Percentiles rank a stretch among this genome's conserved stretches.
Evolutionary conservation across 1,284 basidiomycete species (phyloP).

Genomic region (Thecaphora thlaspeos): DNA sequence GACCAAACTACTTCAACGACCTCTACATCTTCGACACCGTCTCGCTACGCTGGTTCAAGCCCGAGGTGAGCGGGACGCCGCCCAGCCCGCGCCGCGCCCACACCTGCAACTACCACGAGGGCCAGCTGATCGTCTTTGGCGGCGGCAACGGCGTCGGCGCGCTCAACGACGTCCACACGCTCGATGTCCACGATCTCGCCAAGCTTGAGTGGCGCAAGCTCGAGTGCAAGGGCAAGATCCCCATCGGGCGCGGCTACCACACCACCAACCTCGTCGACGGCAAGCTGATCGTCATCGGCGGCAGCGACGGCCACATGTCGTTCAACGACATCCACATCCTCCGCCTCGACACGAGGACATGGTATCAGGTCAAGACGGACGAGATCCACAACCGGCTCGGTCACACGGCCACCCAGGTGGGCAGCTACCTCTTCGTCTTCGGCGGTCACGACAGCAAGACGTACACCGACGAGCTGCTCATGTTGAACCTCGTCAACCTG

Average conservation of each 20-base stretch:
- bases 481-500: constrained; percentile 77
- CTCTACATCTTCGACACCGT: constrained; percentile 79
- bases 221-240: constrained; percentile 50
- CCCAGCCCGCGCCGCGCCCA: constrained; percentile 78
- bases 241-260: constrained; percentile 77
- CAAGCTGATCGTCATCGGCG: constrained; percentile 78
- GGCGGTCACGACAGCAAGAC: constrained; percentile 80
- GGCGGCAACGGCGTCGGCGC: constrained; percentile 86
- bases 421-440: constrained; percentile 85
- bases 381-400: constrained; percentile 65
- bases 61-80: constrained; percentile 46
- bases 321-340: constrained; percentile 86
- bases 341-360: constrained; percentile 63
- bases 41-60: constrained; percentile 35
- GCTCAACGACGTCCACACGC: constrained; percentile 83
- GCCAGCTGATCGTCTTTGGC: constrained; percentile 81
- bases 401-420: constrained; percentile 84
- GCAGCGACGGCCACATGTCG: constrained; percentile 64
- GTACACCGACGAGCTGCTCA: constrained; percentile 75
- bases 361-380: constrained; percentile 34
- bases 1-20: constrained; percentile 64
- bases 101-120: constrained; percentile 73
- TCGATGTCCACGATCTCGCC: constrained; percentile 68
- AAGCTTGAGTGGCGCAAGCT: constrained; percentile 66
- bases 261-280: constrained; percentile 82